Conservation (phyloP, 108 stramenopile species). For the Stephanodiscus minutulus region DNA sequence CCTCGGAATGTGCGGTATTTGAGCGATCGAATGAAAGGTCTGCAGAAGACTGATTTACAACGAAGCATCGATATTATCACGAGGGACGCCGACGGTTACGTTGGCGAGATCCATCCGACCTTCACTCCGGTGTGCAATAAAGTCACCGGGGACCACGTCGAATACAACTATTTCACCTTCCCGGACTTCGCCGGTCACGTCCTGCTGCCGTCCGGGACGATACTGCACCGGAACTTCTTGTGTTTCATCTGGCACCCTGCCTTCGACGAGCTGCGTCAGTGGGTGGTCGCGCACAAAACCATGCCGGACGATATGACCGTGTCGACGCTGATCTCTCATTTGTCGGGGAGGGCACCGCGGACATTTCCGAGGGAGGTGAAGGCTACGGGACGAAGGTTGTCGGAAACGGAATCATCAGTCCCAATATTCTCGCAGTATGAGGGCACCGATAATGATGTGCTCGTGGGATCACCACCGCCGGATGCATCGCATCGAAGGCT, state of each 20-base stretch:
- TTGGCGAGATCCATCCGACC: conserved; percentile 42
- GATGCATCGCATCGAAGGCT: conserved; percentile 56
- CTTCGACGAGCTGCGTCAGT: conserved; percentile 77
- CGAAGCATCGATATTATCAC: conserved; percentile 33
- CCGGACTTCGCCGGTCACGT: conserved; percentile 68
- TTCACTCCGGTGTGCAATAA: conserved; percentile 74
- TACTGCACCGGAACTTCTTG: conserved; percentile 75
- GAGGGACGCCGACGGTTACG: conserved; percentile 23
- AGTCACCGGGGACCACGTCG: conserved; percentile 60
- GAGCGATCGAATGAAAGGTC: conserved; percentile 44
- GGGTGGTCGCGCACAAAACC: conserved; percentile 72
- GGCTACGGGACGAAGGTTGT: conserved; percentile 13
- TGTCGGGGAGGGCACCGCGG: conserved; percentile 74
- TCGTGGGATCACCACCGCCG: conserved; percentile 6
- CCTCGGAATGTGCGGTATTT: conserved; percentile 64
- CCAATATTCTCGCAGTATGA: conserved; percentile 1
- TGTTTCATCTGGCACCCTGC: conserved; percentile 89
- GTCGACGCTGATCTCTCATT: conserved; percentile 76
- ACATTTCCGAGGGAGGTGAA: conserved; percentile 58
- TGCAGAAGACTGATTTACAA: conserved; percentile 50
- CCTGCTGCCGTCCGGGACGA: conserved; percentile 49
- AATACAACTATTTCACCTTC: conserved; percentile 81
- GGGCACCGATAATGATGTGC: conserved; percentile 9
- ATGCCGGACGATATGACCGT: conserved; percentile 90
- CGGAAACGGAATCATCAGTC: not conserved